Conservation (phyloP, 2,329 filamentous ascomycete species). For the Fusarium sp. region DNA sequence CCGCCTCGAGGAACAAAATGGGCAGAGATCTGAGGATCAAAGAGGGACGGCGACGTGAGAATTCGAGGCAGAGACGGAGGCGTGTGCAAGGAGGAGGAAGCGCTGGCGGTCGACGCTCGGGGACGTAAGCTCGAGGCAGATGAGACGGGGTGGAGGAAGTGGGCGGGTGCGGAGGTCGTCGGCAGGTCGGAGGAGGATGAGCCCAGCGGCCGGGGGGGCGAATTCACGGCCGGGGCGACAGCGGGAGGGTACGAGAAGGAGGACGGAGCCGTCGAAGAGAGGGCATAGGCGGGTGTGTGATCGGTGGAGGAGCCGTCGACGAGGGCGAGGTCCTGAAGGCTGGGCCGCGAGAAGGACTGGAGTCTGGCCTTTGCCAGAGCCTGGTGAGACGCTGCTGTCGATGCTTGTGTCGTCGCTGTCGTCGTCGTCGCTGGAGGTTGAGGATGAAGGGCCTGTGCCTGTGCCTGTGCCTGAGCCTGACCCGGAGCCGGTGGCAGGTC, state of each 20-base stretch:
- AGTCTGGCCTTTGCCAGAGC: constrained; percentile 33
- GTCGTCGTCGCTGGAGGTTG: constrained; percentile 23
- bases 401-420: constrained; percentile 3
- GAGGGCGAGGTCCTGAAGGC: constrained; percentile 35
- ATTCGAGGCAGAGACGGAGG: constrained; percentile 30
- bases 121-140: constrained; percentile 39
- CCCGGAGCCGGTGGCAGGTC: constrained; percentile 32
- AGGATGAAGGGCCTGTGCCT: constrained; percentile 19
- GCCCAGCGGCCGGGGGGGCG: constrained; percentile 35
- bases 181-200: constrained; percentile 38
- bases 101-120: constrained; percentile 38
- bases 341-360: constrained; percentile 37
- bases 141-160: constrained; percentile 37
- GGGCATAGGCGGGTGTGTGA: constrained; percentile 30
- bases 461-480: constrained; percentile 14
- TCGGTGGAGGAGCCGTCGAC: constrained; percentile 24
- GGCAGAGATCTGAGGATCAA: constrained; percentile 27
- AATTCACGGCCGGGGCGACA: constrained; percentile 22
- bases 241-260: constrained; percentile 36
- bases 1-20: constrained; percentile 41
- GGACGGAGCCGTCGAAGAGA: constrained; percentile 29
- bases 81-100: constrained; percentile 26
- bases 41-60: constrained; percentile 26
- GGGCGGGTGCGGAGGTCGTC: constrained; percentile 29
- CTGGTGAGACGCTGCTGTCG: constrained; percentile 17